Evolutionary conservation across 1,284 basidiomycete species (phyloP), one percentile per base, ranked within the genome.

Genomic region (Meira nashicola): DNA sequence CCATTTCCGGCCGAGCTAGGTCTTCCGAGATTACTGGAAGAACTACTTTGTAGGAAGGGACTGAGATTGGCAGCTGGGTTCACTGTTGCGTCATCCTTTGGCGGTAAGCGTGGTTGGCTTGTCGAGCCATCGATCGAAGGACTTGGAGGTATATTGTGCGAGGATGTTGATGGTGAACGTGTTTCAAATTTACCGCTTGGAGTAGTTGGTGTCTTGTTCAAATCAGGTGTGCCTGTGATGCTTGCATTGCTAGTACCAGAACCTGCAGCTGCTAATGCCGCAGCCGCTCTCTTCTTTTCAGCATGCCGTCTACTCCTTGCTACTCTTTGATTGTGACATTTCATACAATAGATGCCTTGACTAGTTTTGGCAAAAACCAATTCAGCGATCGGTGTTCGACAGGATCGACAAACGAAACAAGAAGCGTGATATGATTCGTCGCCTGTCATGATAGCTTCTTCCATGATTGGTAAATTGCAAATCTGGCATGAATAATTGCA

Each of bases 351-450:
- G 65, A 98, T 97, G 52, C 95, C 94, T 74, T 96, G 91, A 64
- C 87, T 90, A 0, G 95, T 98, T 82, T 97, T 98, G 57, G 94
- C 95, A 73, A 97, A 98, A 58, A 97, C 91, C 55, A 98, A 86
- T 78, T 98, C 94, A 79, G 97, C 93, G 71, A 98, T 98, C 60
- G 90, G 85, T 76, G 89, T 88, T 77, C 87, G 86, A 82, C 94
- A 98, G 40, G 92, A 89, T 70, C 92, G 89, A 81, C 94, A 98
- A 69, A 92, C 93, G 83, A 98, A 98, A 82, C 94, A 98, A 70
- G 93, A 89, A 2, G 94, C 93, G 79, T 98, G 94, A 74, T 97
- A 98, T 0, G 92, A 92, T 79, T 97, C 94, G 80, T 98, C 92
- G 58, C 94, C 55, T 12, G 94, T 94, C 89, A 97, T 95, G 80